Conservation (phyloP, 2,329 filamentous ascomycete genomes). For the Neofusicoccum ribis region DNA sequence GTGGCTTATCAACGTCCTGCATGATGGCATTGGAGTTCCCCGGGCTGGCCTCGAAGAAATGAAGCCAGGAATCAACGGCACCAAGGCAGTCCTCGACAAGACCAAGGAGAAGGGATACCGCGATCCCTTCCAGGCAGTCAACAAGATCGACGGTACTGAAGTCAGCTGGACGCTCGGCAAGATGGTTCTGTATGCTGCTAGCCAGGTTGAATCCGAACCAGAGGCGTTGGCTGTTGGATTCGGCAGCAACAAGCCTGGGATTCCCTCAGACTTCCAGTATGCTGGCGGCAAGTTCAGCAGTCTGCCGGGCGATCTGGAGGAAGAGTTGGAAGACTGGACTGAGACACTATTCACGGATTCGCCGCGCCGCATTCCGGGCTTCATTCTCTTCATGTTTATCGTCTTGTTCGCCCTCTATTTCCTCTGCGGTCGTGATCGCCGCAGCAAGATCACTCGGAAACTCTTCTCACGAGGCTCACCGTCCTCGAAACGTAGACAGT, state of each 20-base stretch:
- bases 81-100: constrained; percentile 67
- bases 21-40: constrained; percentile 93
- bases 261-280: constrained; percentile 79
- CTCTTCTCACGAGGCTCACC: constrained; percentile 41
- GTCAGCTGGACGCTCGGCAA: constrained; percentile 97
- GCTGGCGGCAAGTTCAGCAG: constrained; percentile 61
- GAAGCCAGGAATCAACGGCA: constrained; percentile 63
- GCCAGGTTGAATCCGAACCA: constrained; percentile 60
- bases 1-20: constrained; percentile 95
- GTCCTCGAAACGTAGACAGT: constrained; percentile 30
- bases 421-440: constrained; percentile 76
- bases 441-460: constrained; percentile 58
- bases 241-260: constrained; percentile 73
- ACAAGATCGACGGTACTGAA: constrained; percentile 88
- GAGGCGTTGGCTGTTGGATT: constrained; percentile 80
- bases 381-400: constrained; percentile 76
- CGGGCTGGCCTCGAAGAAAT: constrained; percentile 74
- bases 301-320: constrained; percentile 44
- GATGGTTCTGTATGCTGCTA: constrained; percentile 91
- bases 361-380: constrained; percentile 68
- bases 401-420: constrained; percentile 69
- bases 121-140: constrained; percentile 86
- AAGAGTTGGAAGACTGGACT: constrained; percentile 55
- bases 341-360: constrained; percentile 63
- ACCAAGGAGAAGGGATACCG: constrained; percentile 74